phyloP scores from a whole-genome alignment of 257 asterid genomes.

The Nicotiana tabacum region DNA sequence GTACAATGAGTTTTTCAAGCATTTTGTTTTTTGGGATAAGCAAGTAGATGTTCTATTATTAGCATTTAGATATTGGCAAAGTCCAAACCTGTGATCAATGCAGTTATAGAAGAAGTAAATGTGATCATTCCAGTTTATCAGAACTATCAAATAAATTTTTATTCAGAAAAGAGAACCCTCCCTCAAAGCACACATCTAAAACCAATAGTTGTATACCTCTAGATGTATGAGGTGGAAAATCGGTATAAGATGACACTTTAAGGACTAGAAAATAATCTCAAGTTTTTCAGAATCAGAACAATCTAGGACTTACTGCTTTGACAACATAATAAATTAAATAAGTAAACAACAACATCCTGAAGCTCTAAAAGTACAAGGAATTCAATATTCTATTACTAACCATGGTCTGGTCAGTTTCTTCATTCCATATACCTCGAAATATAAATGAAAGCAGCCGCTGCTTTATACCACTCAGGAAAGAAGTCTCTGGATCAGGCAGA shows the following conservation, averaged over 20 bases:
- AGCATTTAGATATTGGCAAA: background rate
- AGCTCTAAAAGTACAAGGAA: background rate
- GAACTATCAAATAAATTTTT: background rate
- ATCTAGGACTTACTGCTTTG: background rate
- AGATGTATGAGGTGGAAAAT: background rate
- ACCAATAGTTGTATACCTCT: background rate
- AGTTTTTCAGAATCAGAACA: background rate
- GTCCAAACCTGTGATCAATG: background rate
- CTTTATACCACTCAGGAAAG: slow-evolving; percentile 77
- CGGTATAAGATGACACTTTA: background rate
- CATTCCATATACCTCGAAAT: slow-evolving; percentile 87
- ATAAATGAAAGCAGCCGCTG: slow-evolving; percentile 93
- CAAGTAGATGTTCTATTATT: background rate
- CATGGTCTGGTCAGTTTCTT: slow-evolving; percentile 71
- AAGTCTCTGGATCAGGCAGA: slow-evolving; percentile 37
- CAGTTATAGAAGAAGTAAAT: background rate
- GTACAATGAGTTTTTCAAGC: background rate
- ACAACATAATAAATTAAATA: background rate
- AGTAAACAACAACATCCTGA: background rate
- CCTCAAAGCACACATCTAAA: background rate
- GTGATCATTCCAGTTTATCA: background rate
- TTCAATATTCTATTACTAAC: slow-evolving; percentile 37
- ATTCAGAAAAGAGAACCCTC: background rate
- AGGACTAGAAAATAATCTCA: background rate
- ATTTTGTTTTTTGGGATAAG: too few relatives aligned